phyloP scores from a whole-genome alignment of 805 yeast species.

The Torulaspora franciscae region DNA sequence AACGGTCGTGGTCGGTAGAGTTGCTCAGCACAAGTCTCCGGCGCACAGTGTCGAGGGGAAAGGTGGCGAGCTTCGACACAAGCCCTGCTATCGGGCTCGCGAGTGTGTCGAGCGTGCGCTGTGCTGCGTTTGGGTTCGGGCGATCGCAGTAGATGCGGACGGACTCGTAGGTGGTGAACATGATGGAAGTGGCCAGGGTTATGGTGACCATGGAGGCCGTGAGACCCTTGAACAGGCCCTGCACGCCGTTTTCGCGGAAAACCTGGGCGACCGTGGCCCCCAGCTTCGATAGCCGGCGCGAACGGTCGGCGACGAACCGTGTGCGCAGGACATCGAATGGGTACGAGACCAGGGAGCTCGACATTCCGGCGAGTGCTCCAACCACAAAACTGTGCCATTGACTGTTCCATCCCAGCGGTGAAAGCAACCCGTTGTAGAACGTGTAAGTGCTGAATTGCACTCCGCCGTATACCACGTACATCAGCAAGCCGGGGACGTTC shows the following conservation, averaged over 20 bases:
- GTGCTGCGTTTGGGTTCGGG: constrained; percentile 25
- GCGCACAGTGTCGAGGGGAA: constrained; percentile 82
- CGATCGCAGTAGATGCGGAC: constrained; percentile 36
- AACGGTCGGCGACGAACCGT: constrained; percentile 64
- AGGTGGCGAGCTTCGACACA: constrained; percentile 63
- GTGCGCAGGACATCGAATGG: constrained; percentile 92
- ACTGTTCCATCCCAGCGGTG: constrained; percentile 16
- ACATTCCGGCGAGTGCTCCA: constrained; percentile 74
- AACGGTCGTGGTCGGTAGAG: constrained; percentile 14
- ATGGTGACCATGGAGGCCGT: constrained; percentile 53
- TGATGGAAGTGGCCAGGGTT: constrained; percentile 64
- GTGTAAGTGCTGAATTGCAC: constrained; percentile 75
- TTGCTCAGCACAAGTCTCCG: constrained; percentile 64
- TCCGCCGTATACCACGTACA: constrained; percentile 83
- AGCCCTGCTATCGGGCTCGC: constrained; percentile 75
- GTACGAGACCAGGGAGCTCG: constrained; percentile 70
- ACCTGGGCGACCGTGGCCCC: constrained; percentile 34
- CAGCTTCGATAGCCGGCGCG: constrained; percentile 19
- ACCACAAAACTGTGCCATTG: constrained; percentile 43
- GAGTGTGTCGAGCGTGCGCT: constrained; percentile 33
- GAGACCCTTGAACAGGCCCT: constrained; percentile 48
- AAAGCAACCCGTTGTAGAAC: constrained; percentile 42
- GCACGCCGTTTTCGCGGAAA: constrained; percentile 39
- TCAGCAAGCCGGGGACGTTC: constrained; percentile 81
- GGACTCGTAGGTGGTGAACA: constrained; percentile 64